Conservation (phyloP, 768 basidiomycete species). For the Tubosaeta brunneosetosa region DNA sequence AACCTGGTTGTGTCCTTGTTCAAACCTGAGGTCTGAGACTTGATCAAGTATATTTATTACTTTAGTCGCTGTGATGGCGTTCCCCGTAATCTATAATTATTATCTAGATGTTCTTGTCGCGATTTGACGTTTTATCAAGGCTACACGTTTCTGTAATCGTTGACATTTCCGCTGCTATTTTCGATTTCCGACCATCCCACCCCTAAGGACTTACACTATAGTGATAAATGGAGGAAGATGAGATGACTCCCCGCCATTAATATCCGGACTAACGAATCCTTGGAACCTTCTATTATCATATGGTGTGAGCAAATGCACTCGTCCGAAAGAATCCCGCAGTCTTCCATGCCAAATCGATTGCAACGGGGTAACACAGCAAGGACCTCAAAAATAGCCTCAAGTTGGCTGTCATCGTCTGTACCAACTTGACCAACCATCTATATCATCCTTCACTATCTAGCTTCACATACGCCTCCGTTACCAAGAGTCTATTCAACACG, state of each 20-base stretch:
- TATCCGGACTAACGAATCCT: background rate
- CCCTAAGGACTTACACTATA: background rate
- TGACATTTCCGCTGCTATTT: background rate
- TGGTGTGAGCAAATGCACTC: background rate
- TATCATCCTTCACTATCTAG: no score
- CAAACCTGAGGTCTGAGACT: slow-evolving; percentile 17
- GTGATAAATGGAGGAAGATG: background rate
- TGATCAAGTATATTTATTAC: background rate
- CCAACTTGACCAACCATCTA: no score
- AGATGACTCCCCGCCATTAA: no score
- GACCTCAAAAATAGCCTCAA: no score
- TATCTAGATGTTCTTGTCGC: background rate
- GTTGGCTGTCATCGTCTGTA: no score
- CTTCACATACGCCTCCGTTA: no score
- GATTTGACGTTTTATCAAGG: background rate
- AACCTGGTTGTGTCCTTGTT: slow-evolving; percentile 30
- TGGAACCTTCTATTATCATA: background rate
- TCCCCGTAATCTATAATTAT: background rate
- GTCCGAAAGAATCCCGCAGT: background rate
- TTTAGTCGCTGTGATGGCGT: background rate
- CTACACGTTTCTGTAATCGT: background rate
- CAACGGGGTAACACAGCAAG: no score
- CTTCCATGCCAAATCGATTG: background rate
- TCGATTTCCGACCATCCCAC: background rate
- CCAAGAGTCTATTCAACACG: no score